Evolutionary conservation across 192 early-diverging fungal species (phyloP).

Genomic region (Umbelopsis vinacea): DNA sequence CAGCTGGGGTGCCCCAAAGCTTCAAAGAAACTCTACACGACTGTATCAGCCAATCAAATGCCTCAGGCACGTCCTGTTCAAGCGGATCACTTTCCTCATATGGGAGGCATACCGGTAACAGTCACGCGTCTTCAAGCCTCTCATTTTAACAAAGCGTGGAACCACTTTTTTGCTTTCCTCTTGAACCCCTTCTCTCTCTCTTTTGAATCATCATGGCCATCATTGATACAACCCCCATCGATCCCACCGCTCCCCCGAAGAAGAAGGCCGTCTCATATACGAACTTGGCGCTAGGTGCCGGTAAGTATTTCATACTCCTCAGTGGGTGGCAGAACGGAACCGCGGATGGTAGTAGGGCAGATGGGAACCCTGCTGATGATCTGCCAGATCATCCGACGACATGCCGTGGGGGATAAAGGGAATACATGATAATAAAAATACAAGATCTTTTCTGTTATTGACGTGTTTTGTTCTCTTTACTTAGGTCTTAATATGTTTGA

Average conservation of each 20-base stretch:
- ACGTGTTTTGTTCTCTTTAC: not conserved
- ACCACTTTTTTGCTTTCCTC: slow-evolving; percentile 5
- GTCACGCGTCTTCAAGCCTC: not conserved
- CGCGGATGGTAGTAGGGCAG: not conserved
- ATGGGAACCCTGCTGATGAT: no score
- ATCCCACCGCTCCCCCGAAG: slow-evolving; percentile 38
- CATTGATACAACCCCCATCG: slow-evolving; percentile 26
- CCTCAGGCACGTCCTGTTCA: slow-evolving; percentile 11
- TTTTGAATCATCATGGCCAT: slow-evolving; percentile 22
- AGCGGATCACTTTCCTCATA: slow-evolving; percentile 33
- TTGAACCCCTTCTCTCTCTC: not conserved
- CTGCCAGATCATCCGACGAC: not conserved
- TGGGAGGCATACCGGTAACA: slow-evolving; percentile 27
- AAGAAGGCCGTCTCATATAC: slow-evolving; percentile 89
- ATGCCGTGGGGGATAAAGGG: no score
- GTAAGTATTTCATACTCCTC: slow-evolving; percentile 42
- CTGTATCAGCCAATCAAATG: slow-evolving; percentile 10
- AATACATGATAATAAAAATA: no score
- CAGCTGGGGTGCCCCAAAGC: slow-evolving; percentile 22
- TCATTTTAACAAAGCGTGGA: not conserved
- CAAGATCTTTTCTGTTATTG: no score
- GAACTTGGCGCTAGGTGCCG: slow-evolving; percentile 89
- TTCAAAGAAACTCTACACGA: not conserved
- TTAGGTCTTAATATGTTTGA: slow-evolving; percentile 81
- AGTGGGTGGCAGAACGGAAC: not conserved